A percentile compares a stretch with the other conserved stretches of the same genome.
Evolutionary conservation across 1,284 basidiomycete species (phyloP).

Genomic region (Fomitiporia mediterranea): DNA sequence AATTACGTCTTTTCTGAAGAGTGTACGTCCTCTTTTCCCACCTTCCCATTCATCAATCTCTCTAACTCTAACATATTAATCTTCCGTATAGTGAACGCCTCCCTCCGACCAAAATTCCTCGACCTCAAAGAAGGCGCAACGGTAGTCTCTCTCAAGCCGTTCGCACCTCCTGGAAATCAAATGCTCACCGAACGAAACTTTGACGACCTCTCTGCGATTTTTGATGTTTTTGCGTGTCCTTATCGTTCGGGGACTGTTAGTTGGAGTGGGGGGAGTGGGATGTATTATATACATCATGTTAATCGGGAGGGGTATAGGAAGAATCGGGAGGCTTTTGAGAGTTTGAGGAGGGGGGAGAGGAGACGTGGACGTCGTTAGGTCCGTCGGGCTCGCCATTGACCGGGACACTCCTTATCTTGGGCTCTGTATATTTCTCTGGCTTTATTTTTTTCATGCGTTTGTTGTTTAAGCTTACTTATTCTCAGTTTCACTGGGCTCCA

Average conservation of each 20-base stretch:
- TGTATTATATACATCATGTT: conserved; percentile 69
- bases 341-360: background rate
- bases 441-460: background rate
- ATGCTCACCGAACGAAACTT: conserved; percentile 72
- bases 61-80: conserved; percentile 1
- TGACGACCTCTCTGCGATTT: conserved; percentile 71
- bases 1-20: conserved; percentile 70
- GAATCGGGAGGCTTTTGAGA: conserved; percentile 48
- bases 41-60: background rate
- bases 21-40: background rate
- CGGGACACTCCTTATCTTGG: too few species aligned
- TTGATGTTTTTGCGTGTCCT: conserved; percentile 61
- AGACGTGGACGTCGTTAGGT: background rate
- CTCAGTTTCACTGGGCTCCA: too few species aligned
- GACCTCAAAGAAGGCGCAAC: conserved; percentile 78
- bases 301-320: conserved; percentile 64
- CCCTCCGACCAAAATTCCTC: conserved; percentile 65
- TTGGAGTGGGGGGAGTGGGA: conserved; percentile 64
- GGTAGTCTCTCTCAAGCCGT: conserved; percentile 69
- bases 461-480: background rate
- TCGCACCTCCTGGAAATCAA: conserved; percentile 50
- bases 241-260: conserved; percentile 70
- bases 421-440: too few species aligned
- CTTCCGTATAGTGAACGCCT: conserved; percentile 58
- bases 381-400: too few species aligned